These are phyloP conservation scores for Beauveria sp. DNA, from an alignment of 2,329 filamentous ascomycete species.

Conservation along the genomic window DNA sequence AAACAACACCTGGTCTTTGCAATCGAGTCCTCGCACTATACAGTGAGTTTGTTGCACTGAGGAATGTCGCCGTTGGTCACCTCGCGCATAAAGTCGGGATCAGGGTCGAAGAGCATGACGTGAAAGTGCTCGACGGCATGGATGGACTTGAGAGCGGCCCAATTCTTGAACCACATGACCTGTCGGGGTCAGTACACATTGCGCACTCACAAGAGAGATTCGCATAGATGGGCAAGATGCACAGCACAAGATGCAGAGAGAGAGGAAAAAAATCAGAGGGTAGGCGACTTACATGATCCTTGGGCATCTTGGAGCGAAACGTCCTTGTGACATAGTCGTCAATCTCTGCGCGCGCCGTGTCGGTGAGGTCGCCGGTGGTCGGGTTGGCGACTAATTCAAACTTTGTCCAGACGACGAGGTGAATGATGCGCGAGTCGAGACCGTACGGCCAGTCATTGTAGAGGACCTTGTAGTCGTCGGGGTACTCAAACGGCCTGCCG, in stretches of 20 bases:
- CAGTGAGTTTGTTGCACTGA: conserved; percentile 39
- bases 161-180: conserved; percentile 57
- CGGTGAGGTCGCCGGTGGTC: conserved; percentile 58
- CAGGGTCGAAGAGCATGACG: conserved; percentile 77
- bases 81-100: conserved; percentile 57
- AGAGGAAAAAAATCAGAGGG: neutral
- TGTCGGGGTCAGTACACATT: conserved; percentile 15
- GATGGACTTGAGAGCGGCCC: conserved; percentile 75
- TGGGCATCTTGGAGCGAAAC: conserved; percentile 50
- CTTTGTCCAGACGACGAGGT: conserved; percentile 90
- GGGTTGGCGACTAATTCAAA: conserved; percentile 67
- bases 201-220: neutral
- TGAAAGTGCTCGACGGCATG: conserved; percentile 90
- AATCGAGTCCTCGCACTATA: neutral
- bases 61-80: conserved; percentile 71
- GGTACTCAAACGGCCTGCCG: conserved; percentile 33
- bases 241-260: neutral
- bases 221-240: too few species aligned
- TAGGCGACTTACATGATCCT: conserved; percentile 42
- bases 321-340: conserved; percentile 60
- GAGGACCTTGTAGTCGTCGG: conserved; percentile 62
- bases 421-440: conserved; percentile 67
- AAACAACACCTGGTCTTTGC: neutral
- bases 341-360: conserved; percentile 54
- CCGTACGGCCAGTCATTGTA: conserved; percentile 95